These are phyloP conservation scores for Pinguiococcus pyrenoidosus DNA, from an alignment of 108 stramenopile species.

Conservation along the genomic window DNA sequence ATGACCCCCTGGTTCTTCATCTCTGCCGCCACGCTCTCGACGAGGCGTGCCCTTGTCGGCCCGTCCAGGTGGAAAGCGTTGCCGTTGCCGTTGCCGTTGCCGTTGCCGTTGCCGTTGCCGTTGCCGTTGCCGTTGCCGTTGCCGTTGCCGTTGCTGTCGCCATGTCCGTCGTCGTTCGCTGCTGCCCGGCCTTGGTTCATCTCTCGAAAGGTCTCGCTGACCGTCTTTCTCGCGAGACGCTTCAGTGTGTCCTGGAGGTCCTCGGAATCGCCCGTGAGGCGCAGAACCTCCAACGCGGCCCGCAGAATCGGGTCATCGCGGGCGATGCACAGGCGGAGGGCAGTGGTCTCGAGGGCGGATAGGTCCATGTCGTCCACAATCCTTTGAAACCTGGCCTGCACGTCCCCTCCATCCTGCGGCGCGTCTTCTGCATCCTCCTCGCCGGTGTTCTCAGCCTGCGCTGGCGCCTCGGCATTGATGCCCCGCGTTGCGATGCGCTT, in stretches of 20 bases:
- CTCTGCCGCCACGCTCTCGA: too few species aligned
- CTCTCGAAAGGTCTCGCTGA: background rate
- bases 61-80: too few species aligned
- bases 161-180: too few species aligned
- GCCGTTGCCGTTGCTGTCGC: too few species aligned
- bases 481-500: too few species aligned
- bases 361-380: constrained; percentile 4
- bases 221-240: constrained; percentile 4
- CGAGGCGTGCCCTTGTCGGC: too few species aligned
- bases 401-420: background rate
- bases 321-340: constrained; percentile 10
- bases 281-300: constrained; percentile 9
- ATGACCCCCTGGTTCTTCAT: too few species aligned
- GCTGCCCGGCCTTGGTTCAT: too few species aligned
- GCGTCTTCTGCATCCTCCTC: background rate
- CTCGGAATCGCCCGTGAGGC: background rate
- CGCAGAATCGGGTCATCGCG: constrained; percentile 1
- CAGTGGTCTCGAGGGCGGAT: constrained; percentile 7
- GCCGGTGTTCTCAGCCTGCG: background rate
- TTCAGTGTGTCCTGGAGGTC: constrained; percentile 8
- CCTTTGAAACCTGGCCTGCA: background rate
- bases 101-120: too few species aligned
- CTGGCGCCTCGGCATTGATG: background rate
- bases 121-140: too few species aligned
- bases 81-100: too few species aligned